Percentiles rank a stretch among this genome's conserved stretches.
phyloP scores from a whole-genome alignment of 306 rosid genomes.

The Corylus heterophylla region DNA sequence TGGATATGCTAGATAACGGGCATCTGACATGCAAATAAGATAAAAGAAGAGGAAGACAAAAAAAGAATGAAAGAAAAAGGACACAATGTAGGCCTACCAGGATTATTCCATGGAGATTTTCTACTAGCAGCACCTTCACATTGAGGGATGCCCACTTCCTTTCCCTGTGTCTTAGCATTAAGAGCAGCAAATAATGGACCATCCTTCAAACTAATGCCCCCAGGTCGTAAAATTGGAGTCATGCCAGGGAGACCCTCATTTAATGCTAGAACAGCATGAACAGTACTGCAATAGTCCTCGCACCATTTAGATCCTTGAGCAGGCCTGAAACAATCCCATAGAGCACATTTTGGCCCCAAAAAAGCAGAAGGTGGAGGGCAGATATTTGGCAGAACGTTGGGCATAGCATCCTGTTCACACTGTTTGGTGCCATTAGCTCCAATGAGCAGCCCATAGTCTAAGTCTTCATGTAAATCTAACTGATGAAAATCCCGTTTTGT shows the following conservation, averaged over 20 bases:
- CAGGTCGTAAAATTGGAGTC: constrained; percentile 82
- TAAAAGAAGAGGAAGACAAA: constrained; percentile 10
- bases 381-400: constrained; percentile 69
- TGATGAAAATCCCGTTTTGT: constrained; percentile 1
- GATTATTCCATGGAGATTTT: constrained; percentile 94
- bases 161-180: constrained; percentile 72
- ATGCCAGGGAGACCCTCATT: constrained; percentile 87
- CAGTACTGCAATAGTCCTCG: constrained; percentile 77
- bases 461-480: constrained; percentile 39
- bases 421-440: constrained; percentile 23
- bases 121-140: constrained; percentile 96
- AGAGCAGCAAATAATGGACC: constrained; percentile 81
- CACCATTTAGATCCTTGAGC: constrained; percentile 76
- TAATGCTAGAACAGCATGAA: constrained; percentile 68
- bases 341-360: constrained; percentile 86
- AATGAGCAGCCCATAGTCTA: constrained; percentile 34
- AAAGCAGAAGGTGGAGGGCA: constrained; percentile 93
- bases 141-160: constrained; percentile 84
- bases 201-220: constrained; percentile 89
- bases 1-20: constrained; percentile 2
- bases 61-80: neutral
- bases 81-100: constrained; percentile 48
- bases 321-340: constrained; percentile 97
- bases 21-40: neutral
- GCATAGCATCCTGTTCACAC: constrained; percentile 47